phyloP scores from a whole-genome alignment of 2,329 filamentous ascomycete genomes.

The Rutstroemia sydowiana region DNA sequence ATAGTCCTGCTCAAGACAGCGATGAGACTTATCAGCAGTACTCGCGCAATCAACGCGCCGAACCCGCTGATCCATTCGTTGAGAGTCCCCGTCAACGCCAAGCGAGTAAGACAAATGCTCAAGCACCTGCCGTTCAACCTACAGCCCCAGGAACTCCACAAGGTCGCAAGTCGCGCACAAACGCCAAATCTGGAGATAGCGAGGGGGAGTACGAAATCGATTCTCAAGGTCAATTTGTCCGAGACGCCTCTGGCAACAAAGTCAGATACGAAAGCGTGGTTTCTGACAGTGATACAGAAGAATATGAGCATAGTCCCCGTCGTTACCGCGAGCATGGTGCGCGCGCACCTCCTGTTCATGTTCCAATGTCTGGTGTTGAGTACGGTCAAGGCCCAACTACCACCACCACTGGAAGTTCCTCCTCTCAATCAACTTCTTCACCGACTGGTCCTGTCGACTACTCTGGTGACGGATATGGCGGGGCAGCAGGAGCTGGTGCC shows the following conservation, averaged over 20 bases:
- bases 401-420: constrained; percentile 6
- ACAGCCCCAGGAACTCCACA: no score
- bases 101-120: constrained; percentile 23
- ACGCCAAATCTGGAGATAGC: no score
- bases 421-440: constrained; percentile 9
- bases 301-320: constrained; percentile 43
- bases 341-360: constrained; percentile 16
- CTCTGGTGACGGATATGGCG: constrained; percentile 56
- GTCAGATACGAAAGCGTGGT: constrained; percentile 40
- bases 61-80: constrained; percentile 58
- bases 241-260: constrained; percentile 53
- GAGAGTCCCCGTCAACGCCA: constrained; percentile 34
- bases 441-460: constrained; percentile 47
- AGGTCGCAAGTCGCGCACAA: no score
- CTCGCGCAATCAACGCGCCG: constrained; percentile 35
- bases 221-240: constrained; percentile 51
- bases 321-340: constrained; percentile 20
- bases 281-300: constrained; percentile 48
- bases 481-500: no score
- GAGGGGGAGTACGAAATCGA: constrained; percentile 68
- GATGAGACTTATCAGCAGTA: constrained; percentile 26
- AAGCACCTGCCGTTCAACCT: constrained; percentile 38
- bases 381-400: constrained; percentile 22
- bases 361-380: constrained; percentile 21
- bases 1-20: constrained; percentile 12